These are phyloP conservation scores for Hericium erinaceus DNA, from an alignment of 768 basidiomycete species.

Conservation along the genomic window DNA sequence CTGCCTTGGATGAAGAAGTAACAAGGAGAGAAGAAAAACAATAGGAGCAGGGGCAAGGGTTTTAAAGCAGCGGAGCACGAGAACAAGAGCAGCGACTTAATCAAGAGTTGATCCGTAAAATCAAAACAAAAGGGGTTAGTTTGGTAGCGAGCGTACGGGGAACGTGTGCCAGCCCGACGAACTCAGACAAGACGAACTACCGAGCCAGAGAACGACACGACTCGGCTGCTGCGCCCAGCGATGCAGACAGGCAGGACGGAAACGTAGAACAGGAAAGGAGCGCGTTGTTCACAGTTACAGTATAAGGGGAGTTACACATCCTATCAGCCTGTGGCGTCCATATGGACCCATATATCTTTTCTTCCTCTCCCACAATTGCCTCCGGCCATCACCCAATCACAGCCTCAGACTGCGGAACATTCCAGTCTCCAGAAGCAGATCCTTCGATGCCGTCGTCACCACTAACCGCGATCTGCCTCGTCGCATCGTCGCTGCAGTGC, in stretches of 20 bases:
- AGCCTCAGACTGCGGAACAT: too few relatives aligned
- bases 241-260: neutral
- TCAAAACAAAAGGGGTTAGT: slow-evolving; percentile 1
- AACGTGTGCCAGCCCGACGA: neutral
- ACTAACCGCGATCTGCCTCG: neutral
- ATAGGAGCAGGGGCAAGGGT: too few relatives aligned
- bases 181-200: neutral
- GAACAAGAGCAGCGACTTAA: neutral
- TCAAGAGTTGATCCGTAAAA: neutral
- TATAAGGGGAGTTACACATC: too few relatives aligned
- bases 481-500: neutral
- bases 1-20: neutral
- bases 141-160: neutral
- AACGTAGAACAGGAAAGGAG: neutral
- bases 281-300: too few relatives aligned
- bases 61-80: too few relatives aligned
- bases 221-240: neutral
- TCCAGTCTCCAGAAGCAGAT: too few relatives aligned
- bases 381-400: too few relatives aligned
- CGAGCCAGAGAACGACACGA: too few relatives aligned
- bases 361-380: too few relatives aligned
- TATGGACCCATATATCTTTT: neutral
- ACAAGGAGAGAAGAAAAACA: neutral
- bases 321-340: neutral
- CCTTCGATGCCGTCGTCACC: too few relatives aligned